Evolutionary conservation across 768 basidiomycete species (phyloP), one percentile per base, ranked within the genome.

Genomic region (Nidularia pulvinata): DNA sequence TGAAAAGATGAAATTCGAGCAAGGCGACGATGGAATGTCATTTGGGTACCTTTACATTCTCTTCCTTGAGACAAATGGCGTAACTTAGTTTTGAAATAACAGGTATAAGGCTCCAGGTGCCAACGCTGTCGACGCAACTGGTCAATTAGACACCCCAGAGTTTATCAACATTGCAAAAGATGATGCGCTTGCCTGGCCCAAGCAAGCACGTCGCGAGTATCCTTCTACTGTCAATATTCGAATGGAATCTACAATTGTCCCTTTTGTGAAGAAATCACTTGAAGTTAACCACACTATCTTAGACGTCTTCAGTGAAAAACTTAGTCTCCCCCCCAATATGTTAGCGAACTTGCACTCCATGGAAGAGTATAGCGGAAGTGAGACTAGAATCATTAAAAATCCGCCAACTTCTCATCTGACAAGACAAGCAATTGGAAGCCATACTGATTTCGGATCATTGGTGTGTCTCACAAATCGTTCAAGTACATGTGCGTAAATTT

Each of bases 371-470:
- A 86, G 82, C 48, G 82, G 81, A 5, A 81, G 83, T 55, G 86
- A 89, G 58, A 69, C 81, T 0, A 72, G 88, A 10, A 62, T 81
- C 9, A 83, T 82, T 56, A 81, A 67, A 60, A 80, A 73, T 33
- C 78, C 82, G 1, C 76, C 74, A 1, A 69, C 63, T 52, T 65
- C 67, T 3, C 59, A 57, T 0, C 63, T 66, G 14, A 68, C 74
- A 5, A 75, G 66, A 46, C 69, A 74, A n/a, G 71, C 73, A 0
- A 63, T 88, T n/a, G 85, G 85, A 16, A 80, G 82, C 1, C 88
- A 89, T 62, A 88, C 86, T 2, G 88, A 88, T 65, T 89, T 88
- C 57, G 86, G 87, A 58, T 84, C 83, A n/a, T 63, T 88, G 53
- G 85, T 86, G 58, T 61, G 79, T 59, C 59, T 60, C 60, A 1